Evolutionary conservation across 208 protist species (phyloP), one percentile per base, ranked within the genome.

Genomic region (Angomonas ambiguus): DNA sequence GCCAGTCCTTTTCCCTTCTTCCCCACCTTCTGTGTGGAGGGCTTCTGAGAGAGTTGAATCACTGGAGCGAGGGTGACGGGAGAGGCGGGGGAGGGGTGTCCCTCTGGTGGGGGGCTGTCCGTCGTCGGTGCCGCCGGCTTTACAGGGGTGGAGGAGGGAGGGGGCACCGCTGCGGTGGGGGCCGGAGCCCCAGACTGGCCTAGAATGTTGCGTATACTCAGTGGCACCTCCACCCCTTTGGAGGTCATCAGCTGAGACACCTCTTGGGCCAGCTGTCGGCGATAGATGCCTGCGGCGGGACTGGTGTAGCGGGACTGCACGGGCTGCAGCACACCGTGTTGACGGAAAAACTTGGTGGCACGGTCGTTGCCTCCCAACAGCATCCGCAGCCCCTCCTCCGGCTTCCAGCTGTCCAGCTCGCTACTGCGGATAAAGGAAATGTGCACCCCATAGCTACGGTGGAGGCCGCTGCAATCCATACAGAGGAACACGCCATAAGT

Each of bases 401-500:
- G 72, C 18, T 72, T 79, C 95, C 94, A 98, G 62, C 65, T 85
- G 80, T 98, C 97, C 4, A 97, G 84, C 62, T 88, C 83, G 16
- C 79, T 76, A 2, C 91, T 98, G 64, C 97, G 83, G 67, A 98
- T 97, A 76, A 99, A 99, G 41, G 89, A 94, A 59, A 98, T 83
- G 76, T 99, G 97, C 33, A 98, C 96, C 35, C 98, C 97, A 53
- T 98, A 81, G 27, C 83, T 86, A 53, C 98, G 88, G 76, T 99
- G 98, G 8, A 84, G 75, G 32, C 93, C 92, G 31, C 95, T 92
- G 87, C 98, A 99, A 58, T 98, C 93, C 77, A 98, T 91, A 81
- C 98, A 99, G 51, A 99, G 85, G 65, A 98, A 98, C 58, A 98
- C 87, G 63, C 97, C 98, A 71, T 95, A 98, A 1, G 93, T 95